Conservation (phyloP, 1,139 yeast species). For the Lodderomyces oxycetoniae region DNA sequence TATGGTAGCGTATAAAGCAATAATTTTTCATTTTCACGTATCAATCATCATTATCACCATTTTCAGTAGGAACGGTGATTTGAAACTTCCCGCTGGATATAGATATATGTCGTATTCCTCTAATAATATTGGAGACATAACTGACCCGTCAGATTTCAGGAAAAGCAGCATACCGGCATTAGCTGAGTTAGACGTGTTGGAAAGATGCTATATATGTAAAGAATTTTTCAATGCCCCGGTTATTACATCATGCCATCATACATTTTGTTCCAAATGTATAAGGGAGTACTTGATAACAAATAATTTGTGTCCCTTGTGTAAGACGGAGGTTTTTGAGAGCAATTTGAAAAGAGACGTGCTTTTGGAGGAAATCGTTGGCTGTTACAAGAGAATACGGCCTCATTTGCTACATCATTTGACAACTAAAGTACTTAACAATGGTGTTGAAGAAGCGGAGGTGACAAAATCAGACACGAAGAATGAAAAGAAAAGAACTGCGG, state of each 20-base stretch:
- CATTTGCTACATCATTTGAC: constrained; percentile 24
- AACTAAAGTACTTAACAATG: neutral
- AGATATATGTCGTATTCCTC: constrained; percentile 4
- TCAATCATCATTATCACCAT: no score
- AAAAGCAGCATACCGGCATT: constrained; percentile 51
- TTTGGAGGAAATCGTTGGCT: constrained; percentile 66
- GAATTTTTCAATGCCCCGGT: constrained; percentile 82
- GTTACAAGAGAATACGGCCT: constrained; percentile 47
- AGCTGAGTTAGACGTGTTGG: constrained; percentile 59
- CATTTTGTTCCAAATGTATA: constrained; percentile 88
- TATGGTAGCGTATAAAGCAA: no score
- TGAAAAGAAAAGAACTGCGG: constrained; percentile 3
- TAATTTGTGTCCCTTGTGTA: constrained; percentile 76
- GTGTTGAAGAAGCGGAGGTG: neutral
- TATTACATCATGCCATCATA: constrained; percentile 80
- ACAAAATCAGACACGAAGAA: constrained; percentile 1
- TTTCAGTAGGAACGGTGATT: no score
- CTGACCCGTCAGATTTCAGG: constrained; percentile 73
- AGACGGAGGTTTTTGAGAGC: constrained; percentile 66
- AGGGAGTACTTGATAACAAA: constrained; percentile 60
- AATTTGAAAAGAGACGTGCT: constrained; percentile 62
- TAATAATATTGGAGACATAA: constrained; percentile 13
- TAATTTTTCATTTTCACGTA: no score
- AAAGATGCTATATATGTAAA: constrained; percentile 89
- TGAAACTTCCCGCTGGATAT: no score